Percentiles rank a stretch among this genome's conserved stretches.
Evolutionary conservation across 495 filamentous ascomycete species (phyloP).

Genomic region (Endocarpon pusillum): DNA sequence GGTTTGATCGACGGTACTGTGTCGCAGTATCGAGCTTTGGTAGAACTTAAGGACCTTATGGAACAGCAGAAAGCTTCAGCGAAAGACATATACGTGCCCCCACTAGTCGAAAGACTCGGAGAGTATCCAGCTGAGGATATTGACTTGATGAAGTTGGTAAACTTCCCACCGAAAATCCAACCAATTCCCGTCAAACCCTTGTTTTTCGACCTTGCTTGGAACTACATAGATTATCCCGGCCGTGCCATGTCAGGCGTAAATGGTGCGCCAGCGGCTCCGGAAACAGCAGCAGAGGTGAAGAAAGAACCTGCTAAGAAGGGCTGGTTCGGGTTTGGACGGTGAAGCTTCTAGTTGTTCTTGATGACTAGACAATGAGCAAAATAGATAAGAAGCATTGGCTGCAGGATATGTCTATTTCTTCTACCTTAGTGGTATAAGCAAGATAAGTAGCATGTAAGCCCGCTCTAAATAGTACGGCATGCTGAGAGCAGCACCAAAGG

Average conservation of each 20-base stretch:
- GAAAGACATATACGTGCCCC: slow-evolving; percentile 17
- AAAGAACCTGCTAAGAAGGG: slow-evolving; percentile 55
- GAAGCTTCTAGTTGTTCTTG: too few relatives aligned
- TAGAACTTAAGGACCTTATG: slow-evolving; percentile 50
- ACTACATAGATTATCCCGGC: slow-evolving; percentile 89
- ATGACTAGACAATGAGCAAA: too few relatives aligned
- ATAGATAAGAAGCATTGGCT: too few relatives aligned
- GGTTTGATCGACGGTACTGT: too few relatives aligned
- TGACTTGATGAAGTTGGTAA: slow-evolving; percentile 64
- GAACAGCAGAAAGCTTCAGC: slow-evolving; percentile 14
- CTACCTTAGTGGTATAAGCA: too few relatives aligned
- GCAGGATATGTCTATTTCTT: too few relatives aligned
- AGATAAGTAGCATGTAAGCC: too few relatives aligned
- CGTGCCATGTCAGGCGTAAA: slow-evolving; percentile 15
- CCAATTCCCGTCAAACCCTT: slow-evolving; percentile 86
- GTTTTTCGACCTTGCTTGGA: slow-evolving; percentile 94
- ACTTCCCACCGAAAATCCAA: slow-evolving; percentile 67
- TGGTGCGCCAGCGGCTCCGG: slow-evolving; percentile 9
- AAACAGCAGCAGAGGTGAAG: slow-evolving; percentile 25
- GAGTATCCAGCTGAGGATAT: slow-evolving; percentile 51
- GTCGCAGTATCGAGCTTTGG: slow-evolving; percentile 62
- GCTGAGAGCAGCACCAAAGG: too few relatives aligned
- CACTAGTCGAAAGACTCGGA: slow-evolving; percentile 54
- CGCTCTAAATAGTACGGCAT: too few relatives aligned
- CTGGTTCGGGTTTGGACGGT: slow-evolving; percentile 84